Conservation (phyloP, 768 basidiomycete genomes). For the Phaeotremella skinneri region DNA sequence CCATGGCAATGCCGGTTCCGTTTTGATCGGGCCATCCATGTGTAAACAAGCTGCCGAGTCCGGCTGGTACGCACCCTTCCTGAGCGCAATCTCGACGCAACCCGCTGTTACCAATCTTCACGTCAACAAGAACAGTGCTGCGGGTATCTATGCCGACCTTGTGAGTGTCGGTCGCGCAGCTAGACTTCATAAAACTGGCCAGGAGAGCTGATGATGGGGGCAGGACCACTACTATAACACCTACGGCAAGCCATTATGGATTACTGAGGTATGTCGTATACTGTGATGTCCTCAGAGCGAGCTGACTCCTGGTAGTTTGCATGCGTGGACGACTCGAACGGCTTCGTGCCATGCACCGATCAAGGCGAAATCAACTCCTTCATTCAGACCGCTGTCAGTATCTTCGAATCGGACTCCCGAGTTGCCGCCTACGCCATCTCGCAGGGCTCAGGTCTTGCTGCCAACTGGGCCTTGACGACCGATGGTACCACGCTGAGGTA, state of each 20-base stretch:
- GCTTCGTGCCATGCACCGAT: slow-evolving; percentile 42
- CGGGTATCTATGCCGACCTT: slow-evolving; percentile 35
- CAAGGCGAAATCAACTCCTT: slow-evolving; percentile 42
- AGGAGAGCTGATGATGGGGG: slow-evolving; percentile 4
- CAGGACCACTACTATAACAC: slow-evolving; percentile 41
- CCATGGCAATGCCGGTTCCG: slow-evolving; percentile 28
- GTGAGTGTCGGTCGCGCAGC: too few relatives aligned
- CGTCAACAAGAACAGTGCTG: slow-evolving; percentile 40
- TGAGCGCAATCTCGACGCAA: slow-evolving; percentile 17
- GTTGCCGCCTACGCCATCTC: slow-evolving; percentile 44
- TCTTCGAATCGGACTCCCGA: slow-evolving; percentile 42
- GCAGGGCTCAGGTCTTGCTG: slow-evolving; percentile 40
- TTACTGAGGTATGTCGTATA: slow-evolving; percentile 23
- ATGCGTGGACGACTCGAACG: slow-evolving; percentile 40
- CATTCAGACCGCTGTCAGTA: slow-evolving; percentile 42
- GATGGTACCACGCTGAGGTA: slow-evolving; percentile 32
- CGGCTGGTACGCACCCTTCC: slow-evolving; percentile 39
- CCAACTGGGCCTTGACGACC: slow-evolving; percentile 36
- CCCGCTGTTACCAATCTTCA: slow-evolving; percentile 38
- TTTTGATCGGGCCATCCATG: slow-evolving; percentile 43
- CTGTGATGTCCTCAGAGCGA: background rate
- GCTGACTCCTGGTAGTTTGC: slow-evolving; percentile 17
- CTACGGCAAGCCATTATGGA: slow-evolving; percentile 32
- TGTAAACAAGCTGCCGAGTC: slow-evolving; percentile 46
- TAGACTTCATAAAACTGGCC: too few relatives aligned